Percentiles rank a stretch among this genome's conserved stretches.
Evolutionary conservation across 1,139 yeast species (phyloP).

Genomic region (Pichia terricola): DNA sequence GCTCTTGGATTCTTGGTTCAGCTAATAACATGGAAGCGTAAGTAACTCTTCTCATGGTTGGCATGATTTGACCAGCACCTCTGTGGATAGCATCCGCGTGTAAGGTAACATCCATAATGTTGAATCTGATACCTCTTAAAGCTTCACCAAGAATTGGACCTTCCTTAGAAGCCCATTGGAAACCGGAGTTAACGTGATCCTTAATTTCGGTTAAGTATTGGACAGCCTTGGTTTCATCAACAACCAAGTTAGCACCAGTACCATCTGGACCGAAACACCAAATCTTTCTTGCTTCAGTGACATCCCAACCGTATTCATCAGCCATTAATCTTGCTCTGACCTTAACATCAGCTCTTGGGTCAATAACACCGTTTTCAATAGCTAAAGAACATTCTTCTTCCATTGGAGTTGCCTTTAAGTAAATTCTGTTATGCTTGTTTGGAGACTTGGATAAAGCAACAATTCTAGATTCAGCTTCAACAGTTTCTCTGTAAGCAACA

Average conservation of each 20-base stretch:
- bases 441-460: conserved; percentile 98
- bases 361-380: conserved; percentile 85
- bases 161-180: conserved; percentile 99
- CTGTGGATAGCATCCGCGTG: conserved; percentile 99
- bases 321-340: conserved; percentile 98
- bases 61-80: conserved; percentile 99
- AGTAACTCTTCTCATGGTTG: conserved; percentile 99
- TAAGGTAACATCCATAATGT: conserved; percentile 98
- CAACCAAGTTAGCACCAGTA: conserved; percentile 96
- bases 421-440: conserved; percentile 99
- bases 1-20: conserved; percentile 98
- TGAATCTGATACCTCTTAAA: conserved; percentile 92
- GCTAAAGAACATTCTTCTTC: conserved; percentile 89
- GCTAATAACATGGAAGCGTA: conserved; percentile 98
- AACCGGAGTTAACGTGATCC: conserved; percentile 99
- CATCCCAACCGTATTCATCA: conserved; percentile 99
- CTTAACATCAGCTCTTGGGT: conserved; percentile 98
- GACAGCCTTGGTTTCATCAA: conserved; percentile 99
- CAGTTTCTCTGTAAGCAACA: conserved; percentile 98
- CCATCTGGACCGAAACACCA: conserved; percentile 99
- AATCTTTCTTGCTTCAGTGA: conserved; percentile 99
- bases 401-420: conserved; percentile 94
- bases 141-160: conserved; percentile 98
- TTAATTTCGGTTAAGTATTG: conserved; percentile 98
- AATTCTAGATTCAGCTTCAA: conserved; percentile 87